Evolutionary conservation across 2,329 filamentous ascomycete genomes (phyloP).

Genomic region (Talaromyces funiculosus): DNA sequence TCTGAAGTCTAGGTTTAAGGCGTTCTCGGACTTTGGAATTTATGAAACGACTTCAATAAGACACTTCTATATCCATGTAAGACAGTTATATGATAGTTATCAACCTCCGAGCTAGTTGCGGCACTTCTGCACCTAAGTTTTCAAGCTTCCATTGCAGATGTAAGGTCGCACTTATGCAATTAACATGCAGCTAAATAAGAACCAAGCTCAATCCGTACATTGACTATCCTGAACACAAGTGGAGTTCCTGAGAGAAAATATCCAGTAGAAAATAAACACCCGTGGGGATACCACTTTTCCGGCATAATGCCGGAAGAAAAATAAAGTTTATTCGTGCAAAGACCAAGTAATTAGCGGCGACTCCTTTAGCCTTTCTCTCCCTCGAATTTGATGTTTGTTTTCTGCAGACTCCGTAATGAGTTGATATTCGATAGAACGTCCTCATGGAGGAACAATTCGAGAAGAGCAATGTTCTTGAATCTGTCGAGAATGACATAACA

Average conservation of each 20-base stretch:
- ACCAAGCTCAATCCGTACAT: not conserved
- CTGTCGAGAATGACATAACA: not conserved
- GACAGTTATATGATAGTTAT: too few relatives aligned
- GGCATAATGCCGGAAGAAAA: not conserved
- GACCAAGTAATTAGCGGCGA: not conserved
- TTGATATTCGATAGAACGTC: too few relatives aligned
- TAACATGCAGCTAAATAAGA: not conserved
- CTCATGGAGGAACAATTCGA: not conserved
- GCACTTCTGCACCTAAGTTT: too few relatives aligned
- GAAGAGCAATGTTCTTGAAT: not conserved
- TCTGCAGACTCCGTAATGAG: not conserved
- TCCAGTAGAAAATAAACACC: not conserved
- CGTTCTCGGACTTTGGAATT: not conserved
- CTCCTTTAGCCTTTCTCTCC: not conserved
- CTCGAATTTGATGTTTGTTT: not conserved
- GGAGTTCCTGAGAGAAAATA: not conserved
- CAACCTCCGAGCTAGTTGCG: too few relatives aligned
- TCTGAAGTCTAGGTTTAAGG: too few relatives aligned
- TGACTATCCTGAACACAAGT: not conserved
- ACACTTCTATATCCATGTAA: too few relatives aligned
- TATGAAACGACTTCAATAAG: too few relatives aligned
- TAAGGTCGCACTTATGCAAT: not conserved
- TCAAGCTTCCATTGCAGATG: not conserved
- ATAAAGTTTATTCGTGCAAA: not conserved
- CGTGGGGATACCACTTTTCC: not conserved